Conservation (phyloP, 2,329 filamentous ascomycete genomes). For the Neopestalotiopsis rosae region DNA sequence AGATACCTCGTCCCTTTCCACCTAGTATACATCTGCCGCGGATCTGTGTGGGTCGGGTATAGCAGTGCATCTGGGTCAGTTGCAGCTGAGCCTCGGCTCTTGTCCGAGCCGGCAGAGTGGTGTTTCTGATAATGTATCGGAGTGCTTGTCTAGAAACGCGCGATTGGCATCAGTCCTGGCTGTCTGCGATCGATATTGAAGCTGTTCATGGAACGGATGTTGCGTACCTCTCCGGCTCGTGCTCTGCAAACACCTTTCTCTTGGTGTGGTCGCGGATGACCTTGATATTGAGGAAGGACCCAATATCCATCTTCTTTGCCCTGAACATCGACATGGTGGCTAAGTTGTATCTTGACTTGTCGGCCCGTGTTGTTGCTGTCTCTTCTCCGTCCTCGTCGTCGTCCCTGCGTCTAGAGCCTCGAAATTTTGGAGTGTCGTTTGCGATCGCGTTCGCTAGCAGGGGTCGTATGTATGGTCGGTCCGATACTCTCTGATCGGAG, state of each 20-base stretch:
- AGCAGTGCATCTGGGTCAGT: conserved; percentile 93
- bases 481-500: background rate
- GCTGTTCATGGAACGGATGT: background rate
- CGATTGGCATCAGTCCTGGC: background rate
- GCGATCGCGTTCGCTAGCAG: background rate
- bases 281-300: conserved; percentile 84
- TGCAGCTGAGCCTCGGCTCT: conserved; percentile 93
- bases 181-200: background rate
- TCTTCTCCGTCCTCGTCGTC: background rate
- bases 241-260: conserved; percentile 86
- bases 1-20: conserved; percentile 88
- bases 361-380: background rate
- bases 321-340: conserved; percentile 81
- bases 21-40: conserved; percentile 91
- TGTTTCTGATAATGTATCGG: conserved; percentile 93
- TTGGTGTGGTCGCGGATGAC: conserved; percentile 95
- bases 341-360: conserved; percentile 7
- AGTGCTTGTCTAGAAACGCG: conserved; percentile 75
- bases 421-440: conserved; percentile 13
- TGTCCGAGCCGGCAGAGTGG: conserved; percentile 78
- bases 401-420: background rate
- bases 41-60: conserved; percentile 92
- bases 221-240: conserved; percentile 84
- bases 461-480: background rate
- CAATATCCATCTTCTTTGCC: conserved; percentile 87